phyloP scores from a whole-genome alignment of 345 rosid species.

The thale cress (Arabidopsis thaliana) region TAIR10.1 NC_003074.8:21465001-21465500 shows the following conservation, averaged over 20 bases:
- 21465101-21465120: constrained; percentile 12
- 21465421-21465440: constrained; percentile 17
- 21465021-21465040: constrained; percentile 16
- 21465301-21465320: neutral
- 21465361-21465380: neutral
- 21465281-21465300: constrained; percentile 12
- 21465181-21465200: neutral
- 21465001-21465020: constrained; percentile 3
- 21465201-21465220: constrained; percentile 4
- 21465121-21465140: neutral
- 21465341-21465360: neutral
- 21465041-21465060: constrained; percentile 17
- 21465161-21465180: neutral
- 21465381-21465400: neutral
- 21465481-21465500: constrained; percentile 11
- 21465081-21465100: constrained; percentile 1
- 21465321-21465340: neutral
- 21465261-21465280: constrained; percentile 3
- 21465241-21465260: constrained; percentile 27
- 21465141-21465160: neutral
- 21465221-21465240: neutral
- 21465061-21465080: constrained; percentile 24
- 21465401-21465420: constrained; percentile 20
- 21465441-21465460: constrained; percentile 29
- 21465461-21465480: neutral